Percentiles rank a stretch among this genome's conserved stretches.
Conservation (phyloP, 345 rosid species). For the Physaria fendleri region DNA sequence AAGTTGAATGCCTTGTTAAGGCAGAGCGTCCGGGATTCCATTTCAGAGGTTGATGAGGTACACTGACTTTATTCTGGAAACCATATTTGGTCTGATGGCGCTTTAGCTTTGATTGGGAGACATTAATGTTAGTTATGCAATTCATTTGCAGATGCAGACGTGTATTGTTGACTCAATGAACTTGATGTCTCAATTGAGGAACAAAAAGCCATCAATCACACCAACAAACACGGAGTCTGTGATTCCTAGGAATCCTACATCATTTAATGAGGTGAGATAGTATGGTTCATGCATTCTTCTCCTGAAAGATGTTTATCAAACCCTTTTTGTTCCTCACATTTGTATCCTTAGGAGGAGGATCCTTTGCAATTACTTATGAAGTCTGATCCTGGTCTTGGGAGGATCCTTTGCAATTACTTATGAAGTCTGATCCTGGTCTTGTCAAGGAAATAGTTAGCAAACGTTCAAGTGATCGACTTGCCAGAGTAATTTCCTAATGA, state of each 20-base stretch:
- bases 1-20: slow-evolving; percentile 27
- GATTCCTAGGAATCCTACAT: not conserved
- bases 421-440: slow-evolving; percentile 20
- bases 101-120: not conserved
- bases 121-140: not conserved
- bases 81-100: not conserved
- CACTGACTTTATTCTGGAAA: no score
- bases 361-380: slow-evolving; percentile 9
- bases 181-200: slow-evolving; percentile 5
- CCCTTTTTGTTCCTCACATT: not conserved
- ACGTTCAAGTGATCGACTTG: not conserved
- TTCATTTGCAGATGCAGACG: slow-evolving; percentile 22
- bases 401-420: slow-evolving; percentile 6
- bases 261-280: not conserved
- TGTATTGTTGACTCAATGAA: not conserved
- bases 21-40: slow-evolving; percentile 9
- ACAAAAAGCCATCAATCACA: not conserved
- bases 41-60: slow-evolving; percentile 24
- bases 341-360: slow-evolving; percentile 23
- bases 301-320: not conserved
- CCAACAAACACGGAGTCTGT: not conserved
- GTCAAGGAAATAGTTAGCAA: slow-evolving; percentile 10
- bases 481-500: slow-evolving; percentile 9
- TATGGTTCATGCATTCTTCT: not conserved
- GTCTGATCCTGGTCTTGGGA: slow-evolving; percentile 20